Evolutionary conservation across 495 filamentous ascomycete genomes (phyloP).

Genomic region (Penicillium mononematosum): DNA sequence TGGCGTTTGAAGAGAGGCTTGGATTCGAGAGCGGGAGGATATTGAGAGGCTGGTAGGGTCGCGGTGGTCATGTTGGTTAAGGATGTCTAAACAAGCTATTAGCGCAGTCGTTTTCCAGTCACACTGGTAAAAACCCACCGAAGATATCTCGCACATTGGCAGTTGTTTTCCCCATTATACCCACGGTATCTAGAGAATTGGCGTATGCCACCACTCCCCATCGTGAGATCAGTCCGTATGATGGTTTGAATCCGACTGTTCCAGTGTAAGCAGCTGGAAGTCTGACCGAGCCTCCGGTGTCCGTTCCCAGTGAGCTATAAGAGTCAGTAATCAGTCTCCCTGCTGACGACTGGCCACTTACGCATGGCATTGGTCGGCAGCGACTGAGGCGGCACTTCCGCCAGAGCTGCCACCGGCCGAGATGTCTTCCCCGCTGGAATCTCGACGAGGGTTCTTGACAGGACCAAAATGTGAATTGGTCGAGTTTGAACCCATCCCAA

Average conservation of each 20-base stretch:
- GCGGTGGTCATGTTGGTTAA: slow-evolving; percentile 62
- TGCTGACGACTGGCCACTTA: slow-evolving; percentile 28
- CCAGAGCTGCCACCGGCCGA: slow-evolving; percentile 93
- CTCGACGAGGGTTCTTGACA: slow-evolving; percentile 49
- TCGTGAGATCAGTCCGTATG: slow-evolving; percentile 78
- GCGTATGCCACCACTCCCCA: slow-evolving; percentile 94
- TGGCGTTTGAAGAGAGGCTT: slow-evolving; percentile 24
- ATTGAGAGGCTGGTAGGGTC: slow-evolving; percentile 75
- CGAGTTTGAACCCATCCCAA: slow-evolving; percentile 96
- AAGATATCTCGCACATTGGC: slow-evolving; percentile 54
- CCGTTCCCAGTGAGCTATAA: slow-evolving; percentile 77
- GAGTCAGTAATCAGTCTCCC: background rate
- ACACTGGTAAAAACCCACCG: slow-evolving; percentile 32
- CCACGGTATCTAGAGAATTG: slow-evolving; percentile 93
- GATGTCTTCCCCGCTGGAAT: slow-evolving; percentile 32
- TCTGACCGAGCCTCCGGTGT: slow-evolving; percentile 91
- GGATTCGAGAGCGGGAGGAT: slow-evolving; percentile 49
- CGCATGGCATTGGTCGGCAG: slow-evolving; percentile 64
- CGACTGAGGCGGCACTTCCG: slow-evolving; percentile 86
- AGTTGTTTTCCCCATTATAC: slow-evolving; percentile 62
- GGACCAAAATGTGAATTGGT: slow-evolving; percentile 69
- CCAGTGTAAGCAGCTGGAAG: slow-evolving; percentile 91
- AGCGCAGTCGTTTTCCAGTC: background rate
- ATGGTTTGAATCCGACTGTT: slow-evolving; percentile 88
- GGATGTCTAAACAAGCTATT: slow-evolving; percentile 31